Conservation (phyloP, 2,329 filamentous ascomycete genomes). For the Pseudogymnoascus sp. region DNA sequence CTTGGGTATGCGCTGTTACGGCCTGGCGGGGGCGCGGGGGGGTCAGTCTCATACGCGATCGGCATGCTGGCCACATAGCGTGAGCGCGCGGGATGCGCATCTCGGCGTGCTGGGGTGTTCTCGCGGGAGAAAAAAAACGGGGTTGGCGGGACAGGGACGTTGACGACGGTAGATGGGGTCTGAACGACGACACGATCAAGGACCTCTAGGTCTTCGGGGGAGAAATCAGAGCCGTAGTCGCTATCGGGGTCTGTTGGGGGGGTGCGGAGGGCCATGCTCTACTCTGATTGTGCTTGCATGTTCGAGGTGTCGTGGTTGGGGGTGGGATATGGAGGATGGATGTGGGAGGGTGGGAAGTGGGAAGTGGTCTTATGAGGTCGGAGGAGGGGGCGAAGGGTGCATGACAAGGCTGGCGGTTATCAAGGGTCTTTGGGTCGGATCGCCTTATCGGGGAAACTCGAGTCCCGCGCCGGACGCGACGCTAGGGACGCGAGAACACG, state of each 20-base stretch:
- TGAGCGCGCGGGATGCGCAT: background rate
- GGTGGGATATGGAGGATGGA: background rate
- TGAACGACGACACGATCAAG: conserved; percentile 36
- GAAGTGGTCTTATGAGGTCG: background rate
- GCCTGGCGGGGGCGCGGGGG: conserved; percentile 6
- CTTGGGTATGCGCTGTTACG: background rate
- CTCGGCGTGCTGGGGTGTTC: conserved; percentile 16
- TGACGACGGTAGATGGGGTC: conserved; percentile 23
- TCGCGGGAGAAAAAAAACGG: conserved; percentile 13
- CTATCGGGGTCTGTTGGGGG: conserved; percentile 28
- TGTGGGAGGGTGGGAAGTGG: background rate
- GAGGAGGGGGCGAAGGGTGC: background rate
- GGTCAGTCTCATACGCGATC: background rate
- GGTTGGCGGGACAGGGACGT: conserved; percentile 19
- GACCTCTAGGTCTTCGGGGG: conserved; percentile 45
- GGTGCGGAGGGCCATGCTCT: background rate
- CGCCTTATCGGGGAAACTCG: background rate
- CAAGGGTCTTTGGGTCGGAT: background rate
- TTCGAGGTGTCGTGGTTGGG: background rate
- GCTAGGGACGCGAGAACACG: background rate
- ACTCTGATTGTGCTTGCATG: background rate
- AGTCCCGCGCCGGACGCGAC: background rate
- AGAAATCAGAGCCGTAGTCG: conserved; percentile 58
- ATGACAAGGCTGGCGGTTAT: background rate
- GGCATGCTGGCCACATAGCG: background rate